Conservation (phyloP, 176 grass and related monocot genomes). For the Microstegium vimineum region DNA sequence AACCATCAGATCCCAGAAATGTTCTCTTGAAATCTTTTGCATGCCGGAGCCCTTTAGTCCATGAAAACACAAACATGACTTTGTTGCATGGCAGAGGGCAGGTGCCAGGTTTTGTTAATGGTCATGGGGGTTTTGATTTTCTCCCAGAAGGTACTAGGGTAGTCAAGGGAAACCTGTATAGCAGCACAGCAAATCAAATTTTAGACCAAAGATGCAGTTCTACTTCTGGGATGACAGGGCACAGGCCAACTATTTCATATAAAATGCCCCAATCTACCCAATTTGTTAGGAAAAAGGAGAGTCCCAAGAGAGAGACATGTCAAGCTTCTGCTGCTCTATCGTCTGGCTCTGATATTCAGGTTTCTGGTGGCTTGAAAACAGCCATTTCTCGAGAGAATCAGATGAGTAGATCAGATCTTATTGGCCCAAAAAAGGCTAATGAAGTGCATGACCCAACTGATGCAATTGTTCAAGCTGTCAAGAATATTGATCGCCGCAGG, state of each 20-base stretch:
- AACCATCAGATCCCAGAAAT: conserved; percentile 32
- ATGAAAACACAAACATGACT: conserved; percentile 34
- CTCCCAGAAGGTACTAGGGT: conserved; percentile 28
- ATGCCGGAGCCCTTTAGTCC: conserved; percentile 28
- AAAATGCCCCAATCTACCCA: conserved; percentile 38
- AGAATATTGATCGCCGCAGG: conserved; percentile 37
- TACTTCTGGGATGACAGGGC: conserved; percentile 31
- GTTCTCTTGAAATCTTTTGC: conserved; percentile 40
- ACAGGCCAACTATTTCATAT: conserved; percentile 20
- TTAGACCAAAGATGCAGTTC: conserved; percentile 34
- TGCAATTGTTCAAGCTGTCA: conserved; percentile 27
- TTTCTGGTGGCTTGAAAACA: conserved; percentile 40
- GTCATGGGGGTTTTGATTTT: conserved; percentile 33
- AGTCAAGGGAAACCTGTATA: conserved; percentile 37
- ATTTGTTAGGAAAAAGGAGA: conserved; percentile 28
- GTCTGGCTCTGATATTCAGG: conserved; percentile 23
- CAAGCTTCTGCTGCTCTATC: conserved; percentile 31
- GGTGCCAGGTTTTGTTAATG: conserved; percentile 24
- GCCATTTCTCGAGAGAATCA: conserved; percentile 28
- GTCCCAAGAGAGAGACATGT: conserved; percentile 34
- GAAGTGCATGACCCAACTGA: conserved; percentile 33
- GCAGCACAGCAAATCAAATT: conserved; percentile 18
- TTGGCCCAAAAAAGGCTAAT: conserved; percentile 30
- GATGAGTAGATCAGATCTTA: conserved; percentile 16
- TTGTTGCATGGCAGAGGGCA: conserved; percentile 31